A percentile compares a stretch with the other conserved stretches of the same genome.
Conservation (phyloP, 2,329 filamentous ascomycete genomes). For the Phialemonium atrogriseum region DNA sequence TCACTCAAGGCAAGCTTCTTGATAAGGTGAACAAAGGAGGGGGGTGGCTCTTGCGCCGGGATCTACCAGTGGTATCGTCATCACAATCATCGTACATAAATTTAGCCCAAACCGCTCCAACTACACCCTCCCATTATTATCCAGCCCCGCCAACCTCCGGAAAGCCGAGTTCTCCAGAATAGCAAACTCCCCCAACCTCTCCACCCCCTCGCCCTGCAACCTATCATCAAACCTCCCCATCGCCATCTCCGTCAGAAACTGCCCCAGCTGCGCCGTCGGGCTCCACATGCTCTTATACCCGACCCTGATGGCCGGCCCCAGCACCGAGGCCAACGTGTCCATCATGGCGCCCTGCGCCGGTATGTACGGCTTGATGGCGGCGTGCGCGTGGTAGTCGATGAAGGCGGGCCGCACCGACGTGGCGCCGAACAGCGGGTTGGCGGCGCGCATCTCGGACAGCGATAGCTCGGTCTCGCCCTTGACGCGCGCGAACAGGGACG, state of each 20-base stretch:
- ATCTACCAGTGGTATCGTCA: too few relatives aligned
- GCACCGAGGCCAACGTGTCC: slow-evolving; percentile 4
- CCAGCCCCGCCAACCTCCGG: slow-evolving; percentile 23
- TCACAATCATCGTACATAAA: too few relatives aligned
- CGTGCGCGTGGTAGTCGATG: slow-evolving; percentile 43
- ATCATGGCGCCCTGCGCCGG: slow-evolving; percentile 19
- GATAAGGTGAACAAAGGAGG: too few relatives aligned
- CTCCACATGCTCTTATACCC: slow-evolving; percentile 19
- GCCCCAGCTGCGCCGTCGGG: slow-evolving; percentile 35
- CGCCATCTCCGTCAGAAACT: slow-evolving; percentile 35
- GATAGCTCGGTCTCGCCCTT: slow-evolving; percentile 59
- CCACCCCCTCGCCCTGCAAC: slow-evolving; percentile 19
- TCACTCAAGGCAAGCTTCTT: too few relatives aligned
- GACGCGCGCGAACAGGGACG: slow-evolving; percentile 49
- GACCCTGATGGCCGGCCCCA: slow-evolving; percentile 18
- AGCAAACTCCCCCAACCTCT: slow-evolving; percentile 24
- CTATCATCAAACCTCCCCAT: slow-evolving; percentile 27
- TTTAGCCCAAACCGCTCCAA: too few relatives aligned
- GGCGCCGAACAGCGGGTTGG: slow-evolving; percentile 38
- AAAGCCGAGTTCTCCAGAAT: slow-evolving; percentile 26
- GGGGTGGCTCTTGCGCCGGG: too few relatives aligned
- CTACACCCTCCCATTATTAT: too few relatives aligned
- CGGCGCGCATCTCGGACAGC: slow-evolving; percentile 43
- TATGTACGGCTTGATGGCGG: slow-evolving; percentile 31
- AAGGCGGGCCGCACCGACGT: slow-evolving; percentile 50